Base-by-base conservation (phyloP, 2,329 filamentous ascomycete species). In the Colletotrichum sp. region DNA sequence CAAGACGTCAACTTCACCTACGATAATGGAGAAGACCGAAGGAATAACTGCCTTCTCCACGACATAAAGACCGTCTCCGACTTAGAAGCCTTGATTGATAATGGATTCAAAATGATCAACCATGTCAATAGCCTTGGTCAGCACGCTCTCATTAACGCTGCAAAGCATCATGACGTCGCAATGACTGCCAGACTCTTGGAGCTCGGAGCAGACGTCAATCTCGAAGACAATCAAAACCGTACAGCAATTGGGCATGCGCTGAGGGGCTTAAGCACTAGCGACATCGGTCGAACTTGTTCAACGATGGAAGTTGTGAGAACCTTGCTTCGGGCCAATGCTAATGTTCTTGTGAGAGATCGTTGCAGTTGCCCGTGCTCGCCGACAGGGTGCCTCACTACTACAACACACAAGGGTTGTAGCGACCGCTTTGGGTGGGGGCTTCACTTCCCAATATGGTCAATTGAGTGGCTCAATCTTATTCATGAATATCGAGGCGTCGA, bases 231-330 rank as follows among this genome's bases (percentile, higher is more conserved):
- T 1, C 3, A 49, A 2, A 16, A 66, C 0, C 36, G 52, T 2
- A 71, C 72, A 7, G 32, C 72, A 1, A 18, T 75, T 2, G 32
- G 60, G 1, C 30, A 71, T 9, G 60, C 60, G 16, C 28, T 75
- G n/a, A 26, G 8, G 4, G 3, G 2, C 4, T 3, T 72, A 0
- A 1, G 8, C 0, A 21, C 1, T 2, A 24, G 15, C 16, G 13
- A 26, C 16, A 2, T 59, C 13, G 12, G 0, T 16, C 13, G 3
- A 52, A 55, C 6, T 1, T 2, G 9, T 4, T 9, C 3, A 13
- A 49, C 8, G 2, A 39, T 62, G 55, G 28, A 69, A 1, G 62
- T 21, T 15, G 4, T 69, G 2, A 36, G 18, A 0, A 10, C 26
- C 18, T 60, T 72, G 6, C 3, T 69, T 3, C 1, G 4, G 1